Evolutionary conservation across 2,329 filamentous ascomycete species (phyloP).

Genomic region (Alternaria rosae): DNA sequence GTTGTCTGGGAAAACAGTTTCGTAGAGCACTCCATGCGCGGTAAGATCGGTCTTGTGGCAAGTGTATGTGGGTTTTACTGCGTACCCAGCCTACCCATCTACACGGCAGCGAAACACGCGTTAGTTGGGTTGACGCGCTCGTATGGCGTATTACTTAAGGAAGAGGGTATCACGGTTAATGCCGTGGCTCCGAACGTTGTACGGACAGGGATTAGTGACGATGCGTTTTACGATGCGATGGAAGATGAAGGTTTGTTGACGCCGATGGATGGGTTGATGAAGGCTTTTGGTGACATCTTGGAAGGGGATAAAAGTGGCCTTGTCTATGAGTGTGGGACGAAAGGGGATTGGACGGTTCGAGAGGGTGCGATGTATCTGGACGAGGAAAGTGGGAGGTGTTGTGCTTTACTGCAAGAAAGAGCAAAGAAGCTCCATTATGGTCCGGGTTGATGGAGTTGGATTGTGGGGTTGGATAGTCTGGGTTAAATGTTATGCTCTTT

Average conservation of each 20-base stretch:
- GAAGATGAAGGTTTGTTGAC: constrained; percentile 47
- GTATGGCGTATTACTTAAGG: constrained; percentile 52
- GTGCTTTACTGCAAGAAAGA: constrained; percentile 15
- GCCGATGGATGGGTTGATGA: constrained; percentile 51
- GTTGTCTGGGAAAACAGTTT: constrained; percentile 31
- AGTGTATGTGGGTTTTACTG: constrained; percentile 56
- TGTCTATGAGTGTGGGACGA: constrained; percentile 53
- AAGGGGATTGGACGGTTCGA: constrained; percentile 39
- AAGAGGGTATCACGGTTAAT: constrained; percentile 53
- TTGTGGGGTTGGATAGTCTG: no score
- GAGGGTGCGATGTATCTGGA: constrained; percentile 44
- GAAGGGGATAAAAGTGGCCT: constrained; percentile 47
- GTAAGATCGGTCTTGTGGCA: constrained; percentile 48
- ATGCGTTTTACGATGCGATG: constrained; percentile 49
- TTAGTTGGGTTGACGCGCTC: constrained; percentile 50
- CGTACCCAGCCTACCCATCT: constrained; percentile 53
- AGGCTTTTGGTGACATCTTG: constrained; percentile 51
- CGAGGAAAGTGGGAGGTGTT: constrained; percentile 30
- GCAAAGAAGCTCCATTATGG: constrained; percentile 15
- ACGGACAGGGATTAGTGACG: constrained; percentile 50
- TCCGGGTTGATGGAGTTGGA: not conserved
- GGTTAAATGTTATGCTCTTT: no score
- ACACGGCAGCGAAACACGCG: constrained; percentile 54
- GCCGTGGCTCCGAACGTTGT: constrained; percentile 54
- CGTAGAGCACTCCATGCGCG: constrained; percentile 37